Evolutionary conservation across 371 early-diverging fungal species (phyloP).

Genomic region (Rhizopus sp.): DNA sequence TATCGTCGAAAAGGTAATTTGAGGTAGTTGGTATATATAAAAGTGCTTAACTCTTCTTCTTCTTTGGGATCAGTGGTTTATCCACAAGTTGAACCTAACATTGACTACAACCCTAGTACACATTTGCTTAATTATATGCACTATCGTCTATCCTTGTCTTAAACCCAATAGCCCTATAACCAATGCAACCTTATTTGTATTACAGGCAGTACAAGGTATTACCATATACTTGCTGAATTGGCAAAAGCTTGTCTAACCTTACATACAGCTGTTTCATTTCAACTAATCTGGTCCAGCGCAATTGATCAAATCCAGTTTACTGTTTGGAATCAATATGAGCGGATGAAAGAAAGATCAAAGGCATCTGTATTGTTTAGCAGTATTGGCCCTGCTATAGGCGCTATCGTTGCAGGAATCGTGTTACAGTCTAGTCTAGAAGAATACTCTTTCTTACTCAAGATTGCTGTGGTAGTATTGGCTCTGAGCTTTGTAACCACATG

Average conservation of each 20-base stretch:
- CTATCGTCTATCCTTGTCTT: conserved; percentile 33
- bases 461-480: conserved; percentile 27
- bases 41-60: background rate
- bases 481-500: conserved; percentile 44
- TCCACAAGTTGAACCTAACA: conserved; percentile 28
- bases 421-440: conserved; percentile 21
- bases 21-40: background rate
- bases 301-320: conserved; percentile 29
- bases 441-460: conserved; percentile 29
- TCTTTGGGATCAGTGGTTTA: conserved; percentile 26
- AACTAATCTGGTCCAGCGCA: conserved; percentile 35
- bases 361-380: conserved; percentile 35
- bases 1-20: conserved; percentile 31
- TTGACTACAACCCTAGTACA: conserved; percentile 28
- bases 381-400: conserved; percentile 38
- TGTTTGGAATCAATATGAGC: conserved; percentile 31
- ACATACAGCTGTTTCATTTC: conserved; percentile 27
- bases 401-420: conserved; percentile 27
- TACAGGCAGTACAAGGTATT: conserved; percentile 28
- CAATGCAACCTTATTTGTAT: conserved; percentile 13
- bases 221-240: background rate
- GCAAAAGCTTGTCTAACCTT: background rate
- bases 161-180: conserved; percentile 17
- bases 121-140: conserved; percentile 27
- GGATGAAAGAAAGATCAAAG: conserved; percentile 33